These are phyloP conservation scores for Plasmodium chabaudi DNA, from an alignment of 169 alveolate genomes.

Conservation along the genomic window DNA sequence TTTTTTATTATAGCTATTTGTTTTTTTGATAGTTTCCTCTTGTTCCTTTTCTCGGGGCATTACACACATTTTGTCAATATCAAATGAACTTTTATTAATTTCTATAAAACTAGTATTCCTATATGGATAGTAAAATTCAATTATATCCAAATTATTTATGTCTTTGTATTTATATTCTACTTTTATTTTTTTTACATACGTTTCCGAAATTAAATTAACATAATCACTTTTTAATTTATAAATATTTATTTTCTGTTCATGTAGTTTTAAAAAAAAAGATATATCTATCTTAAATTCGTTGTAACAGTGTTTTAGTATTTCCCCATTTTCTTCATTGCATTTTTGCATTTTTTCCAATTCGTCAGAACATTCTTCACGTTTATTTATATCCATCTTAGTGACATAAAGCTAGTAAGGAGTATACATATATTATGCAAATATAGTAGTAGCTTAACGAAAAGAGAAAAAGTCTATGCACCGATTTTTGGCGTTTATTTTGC, in stretches of 20 bases:
- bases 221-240: conserved; percentile 51
- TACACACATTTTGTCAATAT: neutral
- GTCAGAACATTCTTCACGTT: neutral
- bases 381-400: no score
- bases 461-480: no score
- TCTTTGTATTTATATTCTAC: neutral
- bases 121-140: conserved; percentile 18
- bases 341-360: neutral
- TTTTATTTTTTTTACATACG: conserved; percentile 36
- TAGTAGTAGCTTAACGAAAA: no score
- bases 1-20: conserved; percentile 15
- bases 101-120: conserved; percentile 21
- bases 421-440: no score
- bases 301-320: conserved; percentile 24
- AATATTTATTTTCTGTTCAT: conserved; percentile 35
- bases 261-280: conserved; percentile 46
- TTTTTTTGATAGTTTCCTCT: neutral
- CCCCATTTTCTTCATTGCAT: neutral
- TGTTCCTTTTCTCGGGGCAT: neutral
- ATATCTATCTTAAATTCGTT: conserved; percentile 69
- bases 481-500: no score
- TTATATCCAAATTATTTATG: neutral
- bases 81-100: conserved; percentile 29
- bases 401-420: no score
- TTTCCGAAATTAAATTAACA: conserved; percentile 22